phyloP scores from a whole-genome alignment of 1,139 yeast species.

The Arxiozyma heterogenica region DNA sequence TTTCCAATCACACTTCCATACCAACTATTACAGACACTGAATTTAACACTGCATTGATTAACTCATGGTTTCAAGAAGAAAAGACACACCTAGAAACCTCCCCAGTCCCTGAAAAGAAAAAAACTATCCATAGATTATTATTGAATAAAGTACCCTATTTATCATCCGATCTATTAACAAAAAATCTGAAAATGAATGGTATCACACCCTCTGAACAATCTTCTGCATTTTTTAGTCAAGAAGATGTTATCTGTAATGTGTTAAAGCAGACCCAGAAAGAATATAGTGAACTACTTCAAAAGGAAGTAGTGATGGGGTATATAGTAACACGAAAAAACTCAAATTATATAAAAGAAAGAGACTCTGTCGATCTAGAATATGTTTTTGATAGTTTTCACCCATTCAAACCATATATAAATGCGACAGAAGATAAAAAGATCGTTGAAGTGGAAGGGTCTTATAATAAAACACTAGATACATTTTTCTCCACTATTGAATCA shows the following conservation, averaged over 20 bases:
- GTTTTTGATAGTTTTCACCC: constrained; percentile 83
- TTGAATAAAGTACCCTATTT: constrained; percentile 64
- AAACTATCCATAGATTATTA: constrained; percentile 60
- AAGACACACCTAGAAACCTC: constrained; percentile 24
- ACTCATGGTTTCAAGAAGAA: constrained; percentile 43
- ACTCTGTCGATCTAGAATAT: constrained; percentile 37
- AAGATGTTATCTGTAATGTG: constrained; percentile 34
- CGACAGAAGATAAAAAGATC: constrained; percentile 23
- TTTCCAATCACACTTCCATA: constrained; percentile 19
- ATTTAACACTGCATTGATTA: constrained; percentile 30
- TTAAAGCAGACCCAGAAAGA: constrained; percentile 43
- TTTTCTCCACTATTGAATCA: constrained; percentile 78
- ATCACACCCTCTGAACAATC: constrained; percentile 39
- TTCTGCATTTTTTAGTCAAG: constrained; percentile 30
- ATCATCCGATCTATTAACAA: constrained; percentile 69
- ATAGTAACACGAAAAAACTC: constrained; percentile 59
- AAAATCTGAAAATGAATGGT: constrained; percentile 39
- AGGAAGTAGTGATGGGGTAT: constrained; percentile 39
- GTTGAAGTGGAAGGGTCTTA: constrained; percentile 44
- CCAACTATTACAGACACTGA: not conserved
- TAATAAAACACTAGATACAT: constrained; percentile 71
- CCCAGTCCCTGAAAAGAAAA: constrained; percentile 33
- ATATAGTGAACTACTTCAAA: constrained; percentile 27
- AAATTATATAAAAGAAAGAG: constrained; percentile 34
- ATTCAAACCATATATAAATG: constrained; percentile 47